Evolutionary conservation across 441 rosid species (phyloP), one percentile per base, ranked within the genome.

Genomic region (Populus hybrid): DNA sequence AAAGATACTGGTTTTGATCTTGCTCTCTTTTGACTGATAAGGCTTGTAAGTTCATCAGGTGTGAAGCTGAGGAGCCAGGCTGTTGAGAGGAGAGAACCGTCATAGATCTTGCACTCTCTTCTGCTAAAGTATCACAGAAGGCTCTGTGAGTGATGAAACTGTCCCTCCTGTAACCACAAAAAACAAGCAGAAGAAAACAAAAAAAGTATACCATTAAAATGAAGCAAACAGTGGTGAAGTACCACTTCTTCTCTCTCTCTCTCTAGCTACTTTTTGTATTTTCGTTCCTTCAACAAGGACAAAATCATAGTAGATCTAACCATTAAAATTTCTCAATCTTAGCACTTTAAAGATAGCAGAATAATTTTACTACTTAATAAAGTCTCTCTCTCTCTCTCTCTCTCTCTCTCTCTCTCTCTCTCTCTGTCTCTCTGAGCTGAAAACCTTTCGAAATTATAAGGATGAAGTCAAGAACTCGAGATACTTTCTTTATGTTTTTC

Each of bases 81-180:
- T 80, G 82, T 9, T 78, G 71, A 67, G 83, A 72, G 38, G 81
- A 53, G 69, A 83, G 83, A 20, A 77, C 68, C 11, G 84, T 72
- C 11, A 80, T 82, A 1, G 85, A 66, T 75, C 85, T 86, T 28
- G 79, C 84, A 78, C 84, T 84, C 85, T 90, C 93, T 82, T 84
- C 89, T 26, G 91, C 87, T 56, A 88, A 81, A 40, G 88, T 90
- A 74, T 90, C 89, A 72, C 91, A 90, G 77, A 90, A 88, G 9
- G 91, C 93, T 69, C 90, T 82, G 79, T 90, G 93, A 36, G 93
- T 90, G 73, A 83, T 84, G 77, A 88, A 90, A 67, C 91, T 90
- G 77, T 90, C 93, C 83, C 91, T 87, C 82, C 93, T 90, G 90
- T 36, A 69, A 77, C 74, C 67, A 36, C 12, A 40, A 76, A 69